Evolutionary conservation across 225 moss, liverwort and hornwort genomes (phyloP), one percentile per base, ranked within the genome.

Genomic region (Marchantia polymorpha): DNA sequence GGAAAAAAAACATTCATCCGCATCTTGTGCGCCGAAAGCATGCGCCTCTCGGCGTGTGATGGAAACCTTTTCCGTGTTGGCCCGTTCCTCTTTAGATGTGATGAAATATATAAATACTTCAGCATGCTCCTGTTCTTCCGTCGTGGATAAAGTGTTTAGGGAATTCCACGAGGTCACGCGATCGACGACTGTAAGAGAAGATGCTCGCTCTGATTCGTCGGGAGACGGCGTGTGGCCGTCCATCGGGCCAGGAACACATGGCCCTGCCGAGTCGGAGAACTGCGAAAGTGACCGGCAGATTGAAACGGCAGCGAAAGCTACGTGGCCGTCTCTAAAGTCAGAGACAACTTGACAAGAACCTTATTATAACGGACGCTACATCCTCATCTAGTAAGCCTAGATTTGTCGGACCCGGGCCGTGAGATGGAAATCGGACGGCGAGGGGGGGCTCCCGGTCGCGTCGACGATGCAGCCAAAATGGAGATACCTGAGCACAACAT

Each of bases 401-500:
- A 10, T 52, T 23, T 46, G 39, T 52, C 17, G 19, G 7, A 2
- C 12, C 17, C 2, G 15, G 12, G 52, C 50, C 72, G 52, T 39
- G 13, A 50, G 72, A 72, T 72, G 11, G 22, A 1, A 20, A 72
- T 72, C 72, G 11, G 25, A 72, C 50, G 72, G 72, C 20, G 9
- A 46, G 10, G 15, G 7, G 5, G 69, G 69, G 46, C 17, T 19
- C 17, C 7, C 46, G 14, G 23, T 72, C 25, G 12, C 55, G 15
- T 30, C n/a, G 12, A 26, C 15, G 56, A 75, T 55, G 56, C 56
- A 58, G 74, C 55, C 74, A 75, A 75, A 75, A 55, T 48, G 47
- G 76, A 77, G 77, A 63, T 77, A 77, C 64, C 77, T 77, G 77
- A 64, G n/a, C 63, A 23, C 64, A 77, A 64, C 64, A 64, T 46